phyloP scores from a whole-genome alignment of 768 basidiomycete genomes.

The Mycena floridula region DNA sequence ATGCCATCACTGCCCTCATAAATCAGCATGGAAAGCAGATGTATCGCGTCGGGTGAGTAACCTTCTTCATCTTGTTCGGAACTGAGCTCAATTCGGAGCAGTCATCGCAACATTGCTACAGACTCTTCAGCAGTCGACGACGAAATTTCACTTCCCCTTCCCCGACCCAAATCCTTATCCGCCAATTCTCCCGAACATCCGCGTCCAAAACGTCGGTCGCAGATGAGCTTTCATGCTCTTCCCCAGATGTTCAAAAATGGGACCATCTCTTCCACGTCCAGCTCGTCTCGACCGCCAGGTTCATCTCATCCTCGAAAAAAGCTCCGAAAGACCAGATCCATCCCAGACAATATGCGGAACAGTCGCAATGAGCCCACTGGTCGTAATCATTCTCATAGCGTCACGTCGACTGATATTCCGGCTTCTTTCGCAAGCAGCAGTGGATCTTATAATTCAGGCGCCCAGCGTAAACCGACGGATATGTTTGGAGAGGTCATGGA shows the following conservation, averaged over 20 bases:
- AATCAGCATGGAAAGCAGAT: slow-evolving; percentile 77
- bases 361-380: slow-evolving; percentile 1
- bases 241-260: slow-evolving; percentile 44
- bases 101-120: slow-evolving; percentile 60
- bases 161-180: slow-evolving; percentile 26
- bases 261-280: slow-evolving; percentile 12
- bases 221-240: slow-evolving; percentile 64
- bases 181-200: slow-evolving; percentile 31
- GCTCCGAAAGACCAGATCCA: slow-evolving; percentile 70
- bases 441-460: not conserved
- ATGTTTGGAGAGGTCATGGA: slow-evolving; percentile 64
- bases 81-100: slow-evolving; percentile 18
- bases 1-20: slow-evolving; percentile 74
- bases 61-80: slow-evolving; percentile 1
- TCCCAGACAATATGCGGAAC: slow-evolving; percentile 40
- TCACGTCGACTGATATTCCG: slow-evolving; percentile 63
- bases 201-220: slow-evolving; percentile 46
- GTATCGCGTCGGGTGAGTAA: slow-evolving; percentile 70
- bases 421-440: too few relatives aligned
- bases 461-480: slow-evolving; percentile 27
- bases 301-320: slow-evolving; percentile 30
- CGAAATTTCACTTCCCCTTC: slow-evolving; percentile 35
- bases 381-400: slow-evolving; percentile 64
- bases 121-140: slow-evolving; percentile 42
- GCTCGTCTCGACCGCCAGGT: not conserved